Conservation (phyloP, 306 rosid genomes). For the Adenanthera pavonina region DNA sequence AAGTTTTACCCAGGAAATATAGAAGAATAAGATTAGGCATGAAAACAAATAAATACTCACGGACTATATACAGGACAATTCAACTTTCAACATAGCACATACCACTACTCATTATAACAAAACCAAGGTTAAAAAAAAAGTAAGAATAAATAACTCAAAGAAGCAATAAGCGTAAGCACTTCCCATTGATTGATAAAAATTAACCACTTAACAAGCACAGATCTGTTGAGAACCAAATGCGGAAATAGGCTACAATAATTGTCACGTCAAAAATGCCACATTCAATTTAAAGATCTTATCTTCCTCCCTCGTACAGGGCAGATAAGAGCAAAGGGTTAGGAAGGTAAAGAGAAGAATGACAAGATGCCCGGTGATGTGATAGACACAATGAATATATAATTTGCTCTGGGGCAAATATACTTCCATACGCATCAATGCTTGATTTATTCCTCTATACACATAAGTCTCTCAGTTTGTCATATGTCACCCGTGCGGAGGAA, state of each 20-base stretch:
- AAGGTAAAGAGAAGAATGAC: background rate
- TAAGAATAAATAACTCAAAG: background rate
- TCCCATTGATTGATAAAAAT: background rate
- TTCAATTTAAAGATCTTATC: background rate
- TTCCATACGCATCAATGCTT: background rate
- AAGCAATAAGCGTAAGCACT: background rate
- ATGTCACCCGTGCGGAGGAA: background rate
- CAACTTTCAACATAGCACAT: background rate
- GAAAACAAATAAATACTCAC: background rate
- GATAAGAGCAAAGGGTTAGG: background rate
- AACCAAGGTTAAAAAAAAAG: background rate
- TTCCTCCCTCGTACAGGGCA: background rate
- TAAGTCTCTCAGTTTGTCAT: background rate
- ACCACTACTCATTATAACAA: background rate
- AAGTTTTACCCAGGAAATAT: background rate
- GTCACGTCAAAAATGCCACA: background rate
- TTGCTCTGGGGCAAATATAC: background rate
- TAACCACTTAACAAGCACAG: background rate
- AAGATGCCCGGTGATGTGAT: background rate
- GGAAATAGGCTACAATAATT: background rate
- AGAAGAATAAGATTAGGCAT: too few species aligned
- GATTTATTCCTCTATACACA: background rate
- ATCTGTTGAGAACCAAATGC: background rate
- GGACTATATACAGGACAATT: background rate
- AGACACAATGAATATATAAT: background rate